A percentile compares a stretch with the other conserved stretches of the same genome.
phyloP scores from a whole-genome alignment of 805 yeast genomes.

The Isabelozyma pseudorhagii region DNA sequence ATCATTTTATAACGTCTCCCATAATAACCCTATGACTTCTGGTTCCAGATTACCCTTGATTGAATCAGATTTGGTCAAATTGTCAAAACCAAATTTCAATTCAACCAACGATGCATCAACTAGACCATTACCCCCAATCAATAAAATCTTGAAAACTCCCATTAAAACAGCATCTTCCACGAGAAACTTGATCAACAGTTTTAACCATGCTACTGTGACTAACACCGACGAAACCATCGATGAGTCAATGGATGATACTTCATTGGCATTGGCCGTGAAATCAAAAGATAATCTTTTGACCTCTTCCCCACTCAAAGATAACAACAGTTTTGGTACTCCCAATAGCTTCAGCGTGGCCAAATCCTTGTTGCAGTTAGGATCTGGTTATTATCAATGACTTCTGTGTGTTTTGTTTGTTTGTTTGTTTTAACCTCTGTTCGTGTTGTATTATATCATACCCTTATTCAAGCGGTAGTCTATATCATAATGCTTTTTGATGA shows the following conservation, averaged over 20 bases:
- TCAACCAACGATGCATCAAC: neutral
- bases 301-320: slow-evolving; percentile 30
- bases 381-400: slow-evolving; percentile 6
- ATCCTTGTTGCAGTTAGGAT: slow-evolving; percentile 42
- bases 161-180: slow-evolving; percentile 29
- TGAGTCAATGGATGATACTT: slow-evolving; percentile 8
- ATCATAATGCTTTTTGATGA: neutral
- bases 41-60: slow-evolving; percentile 7
- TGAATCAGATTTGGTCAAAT: neutral
- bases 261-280: slow-evolving; percentile 1
- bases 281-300: slow-evolving; percentile 20
- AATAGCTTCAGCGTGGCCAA: slow-evolving; percentile 44
- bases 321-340: slow-evolving; percentile 36
- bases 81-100: neutral
- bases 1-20: slow-evolving; percentile 20
- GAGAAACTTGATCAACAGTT: slow-evolving; percentile 13
- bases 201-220: slow-evolving; percentile 1
- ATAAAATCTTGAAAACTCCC: slow-evolving; percentile 43
- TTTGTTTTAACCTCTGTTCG: neutral
- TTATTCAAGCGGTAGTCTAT: neutral
- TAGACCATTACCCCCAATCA: slow-evolving; percentile 33
- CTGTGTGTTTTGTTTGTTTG: neutral
- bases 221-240: slow-evolving; percentile 19
- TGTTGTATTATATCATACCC: neutral
- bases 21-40: neutral